Evolutionary conservation across 1,284 basidiomycete species (phyloP), one percentile per base, ranked within the genome.

Genomic region (Trichosporon sp.): DNA sequence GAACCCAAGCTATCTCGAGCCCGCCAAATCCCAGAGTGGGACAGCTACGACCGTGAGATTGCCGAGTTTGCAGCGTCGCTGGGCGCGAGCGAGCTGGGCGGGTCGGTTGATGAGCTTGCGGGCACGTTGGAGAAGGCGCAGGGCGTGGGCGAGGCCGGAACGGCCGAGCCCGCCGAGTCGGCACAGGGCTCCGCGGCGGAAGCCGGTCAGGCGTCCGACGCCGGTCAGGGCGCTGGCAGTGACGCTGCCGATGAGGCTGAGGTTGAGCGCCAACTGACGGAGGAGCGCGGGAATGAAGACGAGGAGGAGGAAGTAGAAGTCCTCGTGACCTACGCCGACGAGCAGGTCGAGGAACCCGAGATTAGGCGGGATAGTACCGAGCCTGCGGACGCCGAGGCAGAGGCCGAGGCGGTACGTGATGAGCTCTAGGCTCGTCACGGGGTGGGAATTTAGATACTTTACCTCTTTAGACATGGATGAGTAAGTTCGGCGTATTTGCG

Each of bases 1-100:
- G 95, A 98, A 77, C 95, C 95, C 2, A 99, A 99, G 79, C 84
- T 99, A 9, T 86, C 88, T 9, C 86, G 95, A 33, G 96, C 95
- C 1, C 86, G 95, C 37, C 88, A 95, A 73, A 97, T 99, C 60
- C 95, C 95, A 0, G 95, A 99, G 79, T 99, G 95, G 96, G 93
- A 95, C 65, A 85, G 85, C 54, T 97, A 97, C 74, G 95, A 98
- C 67, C 71, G 68, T 58, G 78, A 81, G 63, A 78, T 81, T n/a
- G 78, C 79, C 7, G 65, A 80, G 29, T 91, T 95, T 69, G 86
- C 88, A 0, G 84, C 86, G 19, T 82, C 84, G 58, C 81, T 92
- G 40, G 71, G 63, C 37, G 58, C 57, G 4, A 65, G 56, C 4
- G 85, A 87, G 33, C 85, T 88, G 13, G 86, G 86, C 4, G 88